Percentiles rank a stretch among this genome's conserved stretches.
phyloP scores from a whole-genome alignment of 345 rosid genomes.

The Clausena lansium region DNA sequence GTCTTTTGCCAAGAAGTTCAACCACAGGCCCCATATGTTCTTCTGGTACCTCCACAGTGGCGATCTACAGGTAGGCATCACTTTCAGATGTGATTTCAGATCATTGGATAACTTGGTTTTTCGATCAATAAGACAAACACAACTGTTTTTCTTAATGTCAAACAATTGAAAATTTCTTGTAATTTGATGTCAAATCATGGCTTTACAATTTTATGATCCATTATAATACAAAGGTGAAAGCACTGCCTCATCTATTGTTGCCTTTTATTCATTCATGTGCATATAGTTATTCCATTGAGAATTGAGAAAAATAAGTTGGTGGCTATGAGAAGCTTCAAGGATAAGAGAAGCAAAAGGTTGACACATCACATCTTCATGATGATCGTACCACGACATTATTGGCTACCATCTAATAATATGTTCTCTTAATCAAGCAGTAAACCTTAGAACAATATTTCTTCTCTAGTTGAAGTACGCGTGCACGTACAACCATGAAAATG shows the following conservation, averaged over 20 bases:
- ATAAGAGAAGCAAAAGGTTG: background rate
- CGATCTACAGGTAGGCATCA: slow-evolving; percentile 51
- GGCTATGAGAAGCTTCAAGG: background rate
- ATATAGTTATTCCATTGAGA: background rate
- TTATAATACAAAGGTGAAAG: background rate
- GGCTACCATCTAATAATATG: background rate
- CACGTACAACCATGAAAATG: background rate
- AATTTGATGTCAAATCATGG: slow-evolving; percentile 5
- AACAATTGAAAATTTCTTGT: background rate
- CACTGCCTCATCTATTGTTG: background rate
- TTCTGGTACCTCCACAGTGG: slow-evolving; percentile 96
- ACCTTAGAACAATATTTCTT: background rate
- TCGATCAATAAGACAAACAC: background rate
- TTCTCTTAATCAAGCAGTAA: background rate
- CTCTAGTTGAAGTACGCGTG: slow-evolving; percentile 12
- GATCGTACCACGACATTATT: background rate
- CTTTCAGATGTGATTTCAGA: background rate
- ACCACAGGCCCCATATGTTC: slow-evolving; percentile 91
- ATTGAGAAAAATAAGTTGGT: background rate
- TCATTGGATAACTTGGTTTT: background rate
- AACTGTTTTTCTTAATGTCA: background rate
- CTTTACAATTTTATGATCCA: background rate
- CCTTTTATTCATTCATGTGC: background rate
- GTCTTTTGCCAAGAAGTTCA: slow-evolving; percentile 96
- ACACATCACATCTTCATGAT: background rate